Evolutionary conservation across 768 basidiomycete species (phyloP), one percentile per base, ranked within the genome.

Genomic region (Myochromella boudieri): DNA sequence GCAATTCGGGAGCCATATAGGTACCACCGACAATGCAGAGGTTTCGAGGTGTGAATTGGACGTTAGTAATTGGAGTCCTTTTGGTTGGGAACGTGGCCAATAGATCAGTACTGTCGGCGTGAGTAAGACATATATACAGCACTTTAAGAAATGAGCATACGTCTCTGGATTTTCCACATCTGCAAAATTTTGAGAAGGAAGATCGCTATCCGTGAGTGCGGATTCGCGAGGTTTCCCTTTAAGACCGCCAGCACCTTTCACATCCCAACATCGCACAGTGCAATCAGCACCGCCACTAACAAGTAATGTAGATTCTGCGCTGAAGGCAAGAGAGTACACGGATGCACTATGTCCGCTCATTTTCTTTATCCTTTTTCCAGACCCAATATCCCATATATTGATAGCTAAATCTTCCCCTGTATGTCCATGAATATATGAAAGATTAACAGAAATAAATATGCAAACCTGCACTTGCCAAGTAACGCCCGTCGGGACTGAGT

Each of bases 181-280:
- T 22, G 71, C 72, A 51, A 72, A 70, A 29, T 58, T 55, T 10
- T 65, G 65, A 41, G 46, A 32, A n/a, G 27, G 0, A 44, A 52
- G 44, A 61, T 62, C 55, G 54, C 60, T 31, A 58, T 62, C 12
- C 38, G 43, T 37, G 33, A 48, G 12, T 31, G 67, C 55, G 17
- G 46, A 33, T 61, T 82, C 83, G 28, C 75, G 75, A 10, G 75
- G 55, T 62, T 85, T 88, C 18, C 57, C 67, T 20, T 74, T 76
- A 9, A 67, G 61, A 1, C 89, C 89, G 9, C 91, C 92, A 8
- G 86, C 66, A 36, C 76, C 68, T 66, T 89, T 95, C 27, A 97
- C 85, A 63, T 99, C 97, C 97, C 97, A 99, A 47, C 93, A 94
- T n/a, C 95, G 78, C 14, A 97, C 94, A 0, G 97, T 97, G 81